Base-by-base conservation (phyloP, 257 asterid species). In the Plectranthus barbatus region DNA sequence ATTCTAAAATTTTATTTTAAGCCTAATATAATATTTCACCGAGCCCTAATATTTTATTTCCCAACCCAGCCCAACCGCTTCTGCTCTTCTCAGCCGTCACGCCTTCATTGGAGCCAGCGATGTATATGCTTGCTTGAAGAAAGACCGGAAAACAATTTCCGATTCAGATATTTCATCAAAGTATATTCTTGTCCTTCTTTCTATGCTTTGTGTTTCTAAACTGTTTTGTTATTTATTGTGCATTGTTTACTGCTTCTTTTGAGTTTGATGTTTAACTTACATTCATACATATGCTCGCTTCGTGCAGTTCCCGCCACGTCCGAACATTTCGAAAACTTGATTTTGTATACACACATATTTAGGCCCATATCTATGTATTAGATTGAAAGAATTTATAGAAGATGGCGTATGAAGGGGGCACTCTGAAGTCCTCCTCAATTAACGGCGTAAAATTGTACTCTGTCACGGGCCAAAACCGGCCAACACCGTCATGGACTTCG, bases 361-460 rank as follows among this genome's bases (percentile, higher is more conserved):
- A 33, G 49, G 60, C 54, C 5, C 13, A n/a, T 29, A 49, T 19
- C 12, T 56, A 26, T 12, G n/a, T 9, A 6, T 57, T 66, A 51
- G 58, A 54, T 50, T 59, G 52, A 68, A 67, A 11, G 62, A 51
- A 45, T 61, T 57, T 40, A 37, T 37, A 33, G 62, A 68, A 46
- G 14, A 88, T 88, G 98, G 84, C 94, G 60, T 76, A 68, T 55
- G 82, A 91, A 74, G 98, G 92, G 33, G 95, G 97, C 0, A 86
- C 58, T 76, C 65, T 92, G 86, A 92, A 89, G 79, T 92, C 97
- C 37, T 84, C 85, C 64, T 80, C 93, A 44, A 80, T 86, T 6
- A 92, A 92, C 67, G 97, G 99, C 60, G 96, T 89, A 7, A 92
- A 92, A 77, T 75, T 83, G 90, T 89, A 92, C 61, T 49, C 95